Evolutionary conservation across 805 yeast species (phyloP).

Genomic region (Candida succiphila): DNA sequence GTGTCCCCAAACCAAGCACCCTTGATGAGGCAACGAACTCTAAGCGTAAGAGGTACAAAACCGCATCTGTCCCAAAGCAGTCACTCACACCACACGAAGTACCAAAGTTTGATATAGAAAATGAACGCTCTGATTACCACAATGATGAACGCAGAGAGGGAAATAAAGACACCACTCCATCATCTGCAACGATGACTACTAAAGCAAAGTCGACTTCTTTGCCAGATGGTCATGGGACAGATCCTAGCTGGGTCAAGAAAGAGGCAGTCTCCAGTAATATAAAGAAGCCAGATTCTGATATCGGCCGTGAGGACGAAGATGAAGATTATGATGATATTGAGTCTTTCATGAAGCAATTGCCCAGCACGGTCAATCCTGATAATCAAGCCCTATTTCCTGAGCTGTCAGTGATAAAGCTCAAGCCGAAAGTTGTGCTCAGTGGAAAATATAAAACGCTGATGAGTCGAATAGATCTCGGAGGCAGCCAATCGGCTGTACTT

Average conservation of each 20-base stretch:
- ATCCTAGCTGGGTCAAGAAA: not conserved
- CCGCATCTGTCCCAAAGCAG: not conserved
- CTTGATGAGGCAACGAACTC: not conserved
- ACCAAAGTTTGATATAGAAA: too few species aligned
- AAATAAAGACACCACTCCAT: too few species aligned
- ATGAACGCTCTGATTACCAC: too few species aligned
- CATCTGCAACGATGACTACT: too few species aligned
- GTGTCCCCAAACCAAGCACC: too few species aligned
- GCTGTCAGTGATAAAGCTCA: not conserved
- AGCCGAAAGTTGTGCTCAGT: not conserved
- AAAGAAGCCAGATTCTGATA: not conserved
- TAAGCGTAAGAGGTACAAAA: not conserved
- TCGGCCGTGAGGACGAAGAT: not conserved
- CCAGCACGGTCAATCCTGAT: not conserved
- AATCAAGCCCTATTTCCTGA: not conserved
- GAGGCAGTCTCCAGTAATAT: not conserved
- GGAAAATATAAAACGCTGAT: not conserved
- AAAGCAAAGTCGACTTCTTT: too few species aligned
- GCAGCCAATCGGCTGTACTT: constrained; percentile 1
- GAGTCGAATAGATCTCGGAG: not conserved
- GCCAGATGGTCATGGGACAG: not conserved
- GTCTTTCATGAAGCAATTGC: not conserved
- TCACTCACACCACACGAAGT: too few species aligned
- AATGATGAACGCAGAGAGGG: too few species aligned
- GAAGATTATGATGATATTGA: not conserved